Conservation (phyloP, 1,139 yeast genomes). For the Chernovozyma sophiae-reginae region DNA sequence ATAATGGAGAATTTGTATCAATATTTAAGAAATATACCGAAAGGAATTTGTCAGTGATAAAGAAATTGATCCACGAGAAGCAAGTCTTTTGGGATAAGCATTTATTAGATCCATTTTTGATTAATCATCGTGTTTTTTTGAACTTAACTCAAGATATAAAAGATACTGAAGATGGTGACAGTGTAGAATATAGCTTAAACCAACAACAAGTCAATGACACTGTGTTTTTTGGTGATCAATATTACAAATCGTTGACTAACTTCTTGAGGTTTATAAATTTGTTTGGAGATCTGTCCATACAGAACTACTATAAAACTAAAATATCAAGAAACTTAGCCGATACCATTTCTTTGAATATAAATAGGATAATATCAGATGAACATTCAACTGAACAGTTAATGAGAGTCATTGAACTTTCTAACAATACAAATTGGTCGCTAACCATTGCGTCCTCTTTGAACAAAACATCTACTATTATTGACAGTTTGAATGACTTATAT, state of each 20-base stretch:
- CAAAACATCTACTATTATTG: constrained; percentile 14
- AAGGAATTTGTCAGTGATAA: constrained; percentile 6
- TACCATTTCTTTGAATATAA: constrained; percentile 28
- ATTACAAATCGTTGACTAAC: constrained; percentile 20
- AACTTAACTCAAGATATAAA: constrained; percentile 9
- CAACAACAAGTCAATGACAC: no score
- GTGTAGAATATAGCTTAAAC: neutral
- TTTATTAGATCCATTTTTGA: constrained; percentile 10
- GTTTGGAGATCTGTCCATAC: constrained; percentile 20
- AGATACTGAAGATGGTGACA: neutral
- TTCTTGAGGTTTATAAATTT: constrained; percentile 30
- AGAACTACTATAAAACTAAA: constrained; percentile 25
- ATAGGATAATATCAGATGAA: constrained; percentile 19
- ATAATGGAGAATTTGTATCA: constrained; percentile 5
- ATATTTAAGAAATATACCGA: constrained; percentile 4
- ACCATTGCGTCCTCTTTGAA: constrained; percentile 19
- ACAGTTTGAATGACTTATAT: constrained; percentile 25
- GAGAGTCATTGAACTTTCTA: constrained; percentile 20
- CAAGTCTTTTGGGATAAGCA: constrained; percentile 17
- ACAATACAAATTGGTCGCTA: constrained; percentile 28
- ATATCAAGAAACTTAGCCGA: constrained; percentile 28
- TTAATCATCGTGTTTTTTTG: constrained; percentile 12
- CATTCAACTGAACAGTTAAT: constrained; percentile 17
- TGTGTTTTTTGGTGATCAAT: constrained; percentile 3
- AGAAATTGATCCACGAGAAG: constrained; percentile 12